Evolutionary conservation across 108 stramenopile species (phyloP).

Genomic region (Pinguiococcus pyrenoidosus): DNA sequence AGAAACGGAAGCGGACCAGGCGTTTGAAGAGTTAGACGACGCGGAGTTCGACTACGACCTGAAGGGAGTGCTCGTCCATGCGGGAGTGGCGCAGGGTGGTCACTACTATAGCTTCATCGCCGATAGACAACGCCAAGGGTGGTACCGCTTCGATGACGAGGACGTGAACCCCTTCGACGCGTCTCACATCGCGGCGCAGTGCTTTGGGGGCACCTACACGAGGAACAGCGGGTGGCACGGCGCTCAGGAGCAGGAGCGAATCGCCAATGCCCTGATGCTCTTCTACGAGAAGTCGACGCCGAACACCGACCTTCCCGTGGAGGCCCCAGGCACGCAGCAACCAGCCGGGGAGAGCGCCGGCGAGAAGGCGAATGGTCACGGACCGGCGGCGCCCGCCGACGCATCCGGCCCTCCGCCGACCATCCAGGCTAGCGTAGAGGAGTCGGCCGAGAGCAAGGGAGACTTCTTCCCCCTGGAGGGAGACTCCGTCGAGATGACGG

Average conservation of each 20-base stretch:
- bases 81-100: conserved; percentile 91
- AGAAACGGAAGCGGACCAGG: conserved; percentile 12
- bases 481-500: background rate
- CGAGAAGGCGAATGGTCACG: conserved; percentile 12
- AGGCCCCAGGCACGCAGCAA: background rate
- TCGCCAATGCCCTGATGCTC: conserved; percentile 88
- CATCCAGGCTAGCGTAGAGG: background rate
- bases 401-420: too few relatives aligned
- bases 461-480: background rate
- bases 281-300: conserved; percentile 93
- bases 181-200: conserved; percentile 62
- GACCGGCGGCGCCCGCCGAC: too few relatives aligned
- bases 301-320: background rate
- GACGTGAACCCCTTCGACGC: conserved; percentile 91
- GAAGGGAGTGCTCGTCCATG: conserved; percentile 84
- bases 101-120: conserved; percentile 91
- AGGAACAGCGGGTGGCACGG: conserved; percentile 72
- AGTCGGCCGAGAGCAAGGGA: background rate
- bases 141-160: conserved; percentile 95
- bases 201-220: conserved; percentile 86
- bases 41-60: conserved; percentile 84
- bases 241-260: conserved; percentile 80
- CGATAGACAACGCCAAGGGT: conserved; percentile 36
- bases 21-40: conserved; percentile 32
- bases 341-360: conserved; percentile 8